Evolutionary conservation across 2,329 filamentous ascomycete genomes (phyloP).

Genomic region (Chrysoporthe austroafricana): DNA sequence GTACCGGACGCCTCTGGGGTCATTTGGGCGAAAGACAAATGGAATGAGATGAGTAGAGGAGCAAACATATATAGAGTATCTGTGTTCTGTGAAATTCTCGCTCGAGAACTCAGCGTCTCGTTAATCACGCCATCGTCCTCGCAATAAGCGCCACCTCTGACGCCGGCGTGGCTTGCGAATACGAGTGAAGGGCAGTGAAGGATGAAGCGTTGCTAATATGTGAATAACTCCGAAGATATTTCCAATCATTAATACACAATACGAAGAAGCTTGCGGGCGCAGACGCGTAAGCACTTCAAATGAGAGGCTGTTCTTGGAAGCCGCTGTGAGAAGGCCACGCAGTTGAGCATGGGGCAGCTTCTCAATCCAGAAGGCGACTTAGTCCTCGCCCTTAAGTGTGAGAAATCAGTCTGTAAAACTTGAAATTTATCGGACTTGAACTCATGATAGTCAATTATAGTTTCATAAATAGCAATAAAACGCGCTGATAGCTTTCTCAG

Average conservation of each 20-base stretch:
- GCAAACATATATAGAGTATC: neutral
- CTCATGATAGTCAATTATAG: too few relatives aligned
- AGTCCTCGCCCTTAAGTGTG: too few relatives aligned
- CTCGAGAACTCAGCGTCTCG: neutral
- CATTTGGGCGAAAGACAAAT: neutral
- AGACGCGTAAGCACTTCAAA: neutral
- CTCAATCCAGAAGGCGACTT: conserved; percentile 1
- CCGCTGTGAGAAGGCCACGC: neutral
- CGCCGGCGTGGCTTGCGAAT: neutral
- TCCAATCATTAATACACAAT: too few relatives aligned
- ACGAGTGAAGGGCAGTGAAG: neutral
- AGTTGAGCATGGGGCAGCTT: neutral
- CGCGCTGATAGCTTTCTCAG: too few relatives aligned
- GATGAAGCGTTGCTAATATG: neutral
- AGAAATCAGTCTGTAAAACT: too few relatives aligned
- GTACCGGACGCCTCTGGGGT: neutral
- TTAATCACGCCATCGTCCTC: conserved; percentile 7
- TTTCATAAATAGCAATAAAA: too few relatives aligned
- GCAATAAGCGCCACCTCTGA: neutral
- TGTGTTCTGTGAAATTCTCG: neutral
- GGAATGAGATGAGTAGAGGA: neutral
- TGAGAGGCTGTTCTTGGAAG: neutral
- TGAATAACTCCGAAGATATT: neutral
- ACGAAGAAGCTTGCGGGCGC: neutral
- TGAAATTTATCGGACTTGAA: too few relatives aligned